These are phyloP conservation scores for Neurospora sp. DNA, from an alignment of 495 filamentous ascomycete species.

Conservation along the genomic window DNA sequence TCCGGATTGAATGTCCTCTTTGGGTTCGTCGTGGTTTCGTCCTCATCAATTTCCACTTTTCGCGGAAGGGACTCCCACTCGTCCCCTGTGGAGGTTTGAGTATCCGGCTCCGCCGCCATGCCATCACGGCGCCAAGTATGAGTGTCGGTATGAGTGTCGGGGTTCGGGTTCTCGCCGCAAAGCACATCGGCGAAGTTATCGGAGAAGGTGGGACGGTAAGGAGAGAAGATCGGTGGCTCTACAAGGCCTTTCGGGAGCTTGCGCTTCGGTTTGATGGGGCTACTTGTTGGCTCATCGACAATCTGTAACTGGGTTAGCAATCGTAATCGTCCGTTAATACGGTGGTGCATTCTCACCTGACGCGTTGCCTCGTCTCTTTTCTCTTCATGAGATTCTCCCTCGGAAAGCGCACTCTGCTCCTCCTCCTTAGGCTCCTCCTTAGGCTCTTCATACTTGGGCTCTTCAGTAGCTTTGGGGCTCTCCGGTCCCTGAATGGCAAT, in stretches of 20 bases:
- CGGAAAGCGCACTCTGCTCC: constrained; percentile 7
- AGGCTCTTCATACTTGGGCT: neutral
- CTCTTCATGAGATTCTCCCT: neutral
- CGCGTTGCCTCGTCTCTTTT: neutral
- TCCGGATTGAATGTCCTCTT: neutral
- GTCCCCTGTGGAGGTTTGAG: neutral
- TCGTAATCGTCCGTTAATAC: neutral
- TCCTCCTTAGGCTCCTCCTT: constrained; percentile 21
- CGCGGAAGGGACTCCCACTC: neutral
- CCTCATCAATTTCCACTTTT: neutral
- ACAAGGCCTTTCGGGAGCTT: neutral
- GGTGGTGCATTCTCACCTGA: neutral
- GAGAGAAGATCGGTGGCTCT: neutral
- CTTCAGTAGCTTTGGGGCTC: neutral
- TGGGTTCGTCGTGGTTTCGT: neutral
- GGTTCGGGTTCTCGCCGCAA: neutral
- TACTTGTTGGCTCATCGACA: neutral
- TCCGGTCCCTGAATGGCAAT: neutral
- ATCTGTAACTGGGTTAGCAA: neutral
- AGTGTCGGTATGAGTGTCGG: neutral
- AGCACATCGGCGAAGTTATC: neutral
- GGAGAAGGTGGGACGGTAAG: neutral
- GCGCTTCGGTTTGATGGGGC: neutral
- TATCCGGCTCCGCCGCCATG: neutral
- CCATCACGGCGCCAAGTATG: neutral